A percentile compares a stretch with the other conserved stretches of the same genome.
These are phyloP conservation scores for Diaporthe nobilis DNA, from an alignment of 2,329 filamentous ascomycete genomes.

Conservation along the genomic window DNA sequence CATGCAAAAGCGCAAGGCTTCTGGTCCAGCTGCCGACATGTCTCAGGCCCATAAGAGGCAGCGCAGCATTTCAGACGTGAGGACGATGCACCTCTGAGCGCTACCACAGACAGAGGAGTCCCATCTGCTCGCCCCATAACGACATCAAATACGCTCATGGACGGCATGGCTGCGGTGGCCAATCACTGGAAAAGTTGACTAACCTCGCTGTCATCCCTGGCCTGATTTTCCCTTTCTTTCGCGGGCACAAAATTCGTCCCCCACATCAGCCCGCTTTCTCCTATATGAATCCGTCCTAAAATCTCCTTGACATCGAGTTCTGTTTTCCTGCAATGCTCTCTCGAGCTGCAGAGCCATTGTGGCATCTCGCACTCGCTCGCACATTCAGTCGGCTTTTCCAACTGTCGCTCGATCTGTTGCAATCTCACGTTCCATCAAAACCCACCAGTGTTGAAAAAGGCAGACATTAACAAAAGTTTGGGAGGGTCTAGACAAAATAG, in stretches of 20 bases:
- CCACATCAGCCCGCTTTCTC: neutral
- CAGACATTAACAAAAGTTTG: conserved; percentile 25
- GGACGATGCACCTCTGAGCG: conserved; percentile 54
- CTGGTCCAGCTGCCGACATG: conserved; percentile 53
- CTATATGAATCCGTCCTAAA: neutral
- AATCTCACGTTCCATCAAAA: neutral
- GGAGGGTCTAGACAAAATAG: conserved; percentile 33
- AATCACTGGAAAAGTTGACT: neutral
- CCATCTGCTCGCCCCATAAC: neutral
- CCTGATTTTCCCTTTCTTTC: conserved; percentile 20
- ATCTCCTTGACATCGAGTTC: neutral
- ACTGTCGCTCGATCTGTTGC: neutral
- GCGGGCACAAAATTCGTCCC: neutral
- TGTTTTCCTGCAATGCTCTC: neutral
- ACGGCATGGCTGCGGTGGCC: conserved; percentile 55
- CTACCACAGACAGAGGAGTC: neutral
- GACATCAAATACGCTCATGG: conserved; percentile 58
- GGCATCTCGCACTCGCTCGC: neutral
- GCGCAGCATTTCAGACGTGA: conserved; percentile 71
- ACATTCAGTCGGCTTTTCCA: neutral
- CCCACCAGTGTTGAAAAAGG: neutral
- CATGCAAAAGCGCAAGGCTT: conserved; percentile 70
- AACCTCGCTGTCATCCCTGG: conserved; percentile 41
- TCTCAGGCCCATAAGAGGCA: conserved; percentile 67
- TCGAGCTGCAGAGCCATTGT: neutral